Evolutionary conservation across 441 rosid genomes (phyloP), one percentile per base, ranked within the genome.

Genomic region (Macaranga tanarius): DNA sequence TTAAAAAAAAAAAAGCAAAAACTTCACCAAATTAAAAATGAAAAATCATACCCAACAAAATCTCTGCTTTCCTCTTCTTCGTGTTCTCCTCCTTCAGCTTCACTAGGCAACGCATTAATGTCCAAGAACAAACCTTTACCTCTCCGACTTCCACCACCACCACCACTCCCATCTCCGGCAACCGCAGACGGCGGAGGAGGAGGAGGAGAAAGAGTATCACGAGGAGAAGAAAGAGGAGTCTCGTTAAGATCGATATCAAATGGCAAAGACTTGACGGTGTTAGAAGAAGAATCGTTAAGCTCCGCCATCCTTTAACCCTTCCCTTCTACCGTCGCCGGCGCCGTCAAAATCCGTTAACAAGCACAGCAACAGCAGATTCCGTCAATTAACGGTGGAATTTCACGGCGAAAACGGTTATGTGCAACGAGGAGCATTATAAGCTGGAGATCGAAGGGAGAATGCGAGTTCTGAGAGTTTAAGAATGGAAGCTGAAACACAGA

Each of bases 191-290:
- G 19, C 47, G 47, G 71, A 0, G 42, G 9, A 8, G 45, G 22
- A 34, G 82, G 80, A 44, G 85, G 75, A 22, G 80, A 66, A 17
- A 79, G 60, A 19, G 90, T 34, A 45, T 82, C 85, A 25, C 71
- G 68, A 11, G 82, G 82, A 40, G 89, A 77, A 19, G 79, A 69
- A 19, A 80, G 67, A 26, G 90, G 90, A 28, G 81, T 62, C 80
- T 83, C 86, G 76, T 86, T 84, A 55, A 86, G 88, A 81, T 86
- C 90, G 79, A 86, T 84, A 19, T 69, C 78, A 19, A 82, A 79
- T 62, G 74, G 69, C 51, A 67, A 4, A 22, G 74, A 34, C 38
- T 34, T 34, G 70, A 7, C 47, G 47, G 16, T 38, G 54, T 58
- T 65, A 16, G n/a, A 61, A 26, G 62, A 64, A 23, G 51, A 42